These are phyloP conservation scores for Mrakia blollopis DNA, from an alignment of 768 basidiomycete genomes.

Conservation along the genomic window DNA sequence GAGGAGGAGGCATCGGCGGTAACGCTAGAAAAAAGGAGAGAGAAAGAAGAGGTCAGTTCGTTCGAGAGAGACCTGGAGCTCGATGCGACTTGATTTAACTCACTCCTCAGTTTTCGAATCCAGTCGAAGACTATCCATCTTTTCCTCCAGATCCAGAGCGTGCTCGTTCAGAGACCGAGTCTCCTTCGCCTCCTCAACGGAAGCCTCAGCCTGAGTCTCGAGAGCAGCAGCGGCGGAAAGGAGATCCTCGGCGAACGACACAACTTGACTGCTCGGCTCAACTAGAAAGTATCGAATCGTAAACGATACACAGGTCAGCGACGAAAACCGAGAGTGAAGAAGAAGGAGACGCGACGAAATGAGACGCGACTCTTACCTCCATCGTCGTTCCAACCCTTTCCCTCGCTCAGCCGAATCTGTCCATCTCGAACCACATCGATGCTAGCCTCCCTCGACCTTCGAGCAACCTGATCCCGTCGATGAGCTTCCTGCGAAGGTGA, in stretches of 20 bases:
- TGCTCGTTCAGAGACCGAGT: constrained; percentile 3
- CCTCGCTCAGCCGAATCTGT: neutral
- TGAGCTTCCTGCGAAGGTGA: constrained; percentile 16
- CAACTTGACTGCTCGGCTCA: constrained; percentile 7
- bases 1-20: neutral
- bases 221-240: constrained; percentile 12
- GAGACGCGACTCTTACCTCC: constrained; percentile 23
- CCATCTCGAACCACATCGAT: constrained; percentile 12
- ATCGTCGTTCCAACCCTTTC: constrained; percentile 1
- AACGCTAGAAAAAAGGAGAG: neutral
- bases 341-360: neutral
- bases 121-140: neutral
- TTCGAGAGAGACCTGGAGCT: no score
- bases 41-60: neutral
- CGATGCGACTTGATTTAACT: no score
- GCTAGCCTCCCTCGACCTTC: constrained; percentile 14
- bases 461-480: neutral
- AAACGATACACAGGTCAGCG: no score
- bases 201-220: constrained; percentile 5
- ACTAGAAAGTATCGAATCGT: constrained; percentile 19
- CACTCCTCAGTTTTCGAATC: neutral
- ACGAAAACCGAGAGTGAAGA: neutral
- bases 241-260: constrained; percentile 18
- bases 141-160: constrained; percentile 5
- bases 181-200: constrained; percentile 7